phyloP scores from a whole-genome alignment of 2,329 filamentous ascomycete genomes.

The Fusarium anthophilum region DNA sequence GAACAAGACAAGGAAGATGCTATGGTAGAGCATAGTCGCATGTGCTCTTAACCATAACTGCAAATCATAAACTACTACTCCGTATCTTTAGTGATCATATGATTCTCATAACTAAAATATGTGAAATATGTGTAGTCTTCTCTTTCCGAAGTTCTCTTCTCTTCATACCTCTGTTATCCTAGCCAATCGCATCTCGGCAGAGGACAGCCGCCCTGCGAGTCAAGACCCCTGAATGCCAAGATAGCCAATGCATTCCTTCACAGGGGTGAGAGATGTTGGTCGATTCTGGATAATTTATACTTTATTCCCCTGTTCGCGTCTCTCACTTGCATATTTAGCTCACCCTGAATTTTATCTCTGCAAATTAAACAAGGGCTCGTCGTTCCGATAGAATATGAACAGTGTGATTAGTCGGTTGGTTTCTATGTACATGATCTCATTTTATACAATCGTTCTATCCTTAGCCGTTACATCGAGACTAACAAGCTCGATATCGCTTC shows the following conservation, averaged over 20 bases:
- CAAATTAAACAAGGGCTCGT: neutral
- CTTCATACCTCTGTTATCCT: neutral
- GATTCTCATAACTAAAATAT: accelerated
- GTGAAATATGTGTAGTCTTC: accelerated
- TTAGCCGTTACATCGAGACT: neutral
- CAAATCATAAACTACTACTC: neutral
- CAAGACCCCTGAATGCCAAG: neutral
- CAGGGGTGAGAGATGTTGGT: neutral
- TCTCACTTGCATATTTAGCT: neutral
- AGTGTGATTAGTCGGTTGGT: neutral
- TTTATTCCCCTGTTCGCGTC: neutral
- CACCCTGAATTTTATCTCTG: neutral
- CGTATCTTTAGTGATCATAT: too few species aligned
- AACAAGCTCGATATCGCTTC: constrained; percentile 20
- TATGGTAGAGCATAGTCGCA: neutral
- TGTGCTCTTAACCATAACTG: neutral
- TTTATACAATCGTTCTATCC: neutral
- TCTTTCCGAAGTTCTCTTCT: neutral
- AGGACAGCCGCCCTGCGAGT: neutral
- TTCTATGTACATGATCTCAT: neutral
- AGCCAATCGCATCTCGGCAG: neutral
- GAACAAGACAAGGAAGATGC: neutral
- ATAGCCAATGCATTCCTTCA: neutral
- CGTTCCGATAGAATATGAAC: neutral
- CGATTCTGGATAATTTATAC: neutral